Base-by-base conservation (phyloP, 192 early-diverging fungal genomes). In the Backusella australiensis region DNA sequence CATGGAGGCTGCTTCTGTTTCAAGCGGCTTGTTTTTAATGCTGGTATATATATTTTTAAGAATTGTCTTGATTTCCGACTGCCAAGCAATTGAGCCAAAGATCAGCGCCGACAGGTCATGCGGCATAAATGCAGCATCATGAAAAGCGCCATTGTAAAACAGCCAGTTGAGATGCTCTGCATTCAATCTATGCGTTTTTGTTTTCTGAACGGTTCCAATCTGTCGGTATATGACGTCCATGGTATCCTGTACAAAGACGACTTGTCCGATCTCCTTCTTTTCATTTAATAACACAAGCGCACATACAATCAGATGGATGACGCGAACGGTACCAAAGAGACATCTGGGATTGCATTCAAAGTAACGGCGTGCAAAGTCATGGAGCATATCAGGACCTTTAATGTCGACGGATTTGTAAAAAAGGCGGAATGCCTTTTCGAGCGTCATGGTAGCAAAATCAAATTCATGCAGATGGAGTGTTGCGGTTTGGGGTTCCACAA, bases 231-330 rank as follows among this genome's bases (percentile, higher is more conserved):
- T 77, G 0, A 78, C 76, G 12, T 78, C 71, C 69, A 93, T 89
- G 0, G 93, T 94, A 71, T 94, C 93, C 38, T 89, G 82, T 21
- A 93, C 84, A 79, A 93, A 94, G 34, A 88, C 85, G 15, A 88
- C 88, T 59, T 87, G 84, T 0, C 91, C 88, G 91, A 97, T 95
- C 53, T 91, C 90, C 38, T 89, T 89, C 42, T 77, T 85, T 3
- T 96, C 97, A 78, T 96, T 97, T 6, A 98, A 87, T 70, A 98
- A 75, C 75, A 98, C 78, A 14, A 95, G 75, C 17, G 95, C 96
- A 79, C 94, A 96, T 0, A 93, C 85, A 66, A 96, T 91, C 7
- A 92, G 93, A 71, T 98, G 93, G 0, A 96, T 94, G 21, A 95
- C 89, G 78, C 82, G 78, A 66, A 72, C 12, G 70, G 35, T 79